phyloP scores from a whole-genome alignment of 768 basidiomycete genomes.

The Trichaptum fuscoviolaceum region DNA sequence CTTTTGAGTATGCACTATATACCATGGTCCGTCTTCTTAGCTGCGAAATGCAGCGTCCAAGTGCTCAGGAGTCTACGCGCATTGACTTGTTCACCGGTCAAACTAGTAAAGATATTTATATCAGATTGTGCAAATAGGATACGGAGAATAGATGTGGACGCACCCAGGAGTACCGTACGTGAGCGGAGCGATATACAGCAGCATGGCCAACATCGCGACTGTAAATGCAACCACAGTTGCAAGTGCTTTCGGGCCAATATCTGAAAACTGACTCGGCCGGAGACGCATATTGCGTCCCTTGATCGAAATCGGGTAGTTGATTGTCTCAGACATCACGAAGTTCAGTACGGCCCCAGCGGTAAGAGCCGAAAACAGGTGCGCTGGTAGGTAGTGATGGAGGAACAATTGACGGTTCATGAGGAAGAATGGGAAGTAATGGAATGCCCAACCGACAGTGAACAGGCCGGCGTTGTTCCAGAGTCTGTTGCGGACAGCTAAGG shows the following conservation, averaged over 20 bases:
- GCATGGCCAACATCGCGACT: conserved; percentile 56
- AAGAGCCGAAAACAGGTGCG: conserved; percentile 88
- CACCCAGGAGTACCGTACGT: conserved; percentile 98
- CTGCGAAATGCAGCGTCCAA: conserved; percentile 94
- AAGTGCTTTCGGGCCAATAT: conserved; percentile 76
- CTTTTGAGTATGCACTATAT: background rate
- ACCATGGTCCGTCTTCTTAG: conserved; percentile 43
- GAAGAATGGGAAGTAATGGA: conserved; percentile 97
- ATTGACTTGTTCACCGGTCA: conserved; percentile 84
- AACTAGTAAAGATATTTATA: conserved; percentile 36
- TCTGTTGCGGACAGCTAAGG: conserved; percentile 81
- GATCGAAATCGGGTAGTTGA: conserved; percentile 86
- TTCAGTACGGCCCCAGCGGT: conserved; percentile 90
- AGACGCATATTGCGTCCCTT: conserved; percentile 62
- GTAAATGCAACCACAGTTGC: conserved; percentile 53
- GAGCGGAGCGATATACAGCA: conserved; percentile 77
- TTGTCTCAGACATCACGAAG: conserved; percentile 83
- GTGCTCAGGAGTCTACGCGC: conserved; percentile 74
- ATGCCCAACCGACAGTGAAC: conserved; percentile 91
- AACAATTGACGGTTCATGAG: conserved; percentile 96
- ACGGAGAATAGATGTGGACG: conserved; percentile 24
- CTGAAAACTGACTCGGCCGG: conserved; percentile 54
- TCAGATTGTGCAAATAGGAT: conserved; percentile 8
- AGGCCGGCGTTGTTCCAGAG: conserved; percentile 95
- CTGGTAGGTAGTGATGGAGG: conserved; percentile 96